These are phyloP conservation scores for Sporothrix dimorphospora DNA, from an alignment of 2,329 filamentous ascomycete genomes.

Conservation along the genomic window DNA sequence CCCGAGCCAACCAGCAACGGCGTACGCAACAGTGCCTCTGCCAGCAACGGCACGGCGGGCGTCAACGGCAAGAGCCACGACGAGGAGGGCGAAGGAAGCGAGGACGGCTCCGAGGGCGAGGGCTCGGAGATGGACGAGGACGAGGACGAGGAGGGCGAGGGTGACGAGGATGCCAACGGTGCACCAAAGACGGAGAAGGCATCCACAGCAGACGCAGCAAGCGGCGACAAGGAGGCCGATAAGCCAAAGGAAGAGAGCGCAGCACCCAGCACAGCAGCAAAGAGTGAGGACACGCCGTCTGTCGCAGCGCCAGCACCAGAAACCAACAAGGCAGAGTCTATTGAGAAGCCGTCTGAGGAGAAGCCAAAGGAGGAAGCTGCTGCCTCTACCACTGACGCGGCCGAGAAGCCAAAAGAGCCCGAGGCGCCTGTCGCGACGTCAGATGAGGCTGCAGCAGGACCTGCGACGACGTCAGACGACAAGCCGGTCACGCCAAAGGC, in stretches of 20 bases:
- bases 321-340: neutral
- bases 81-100: slow-evolving; percentile 30
- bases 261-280: slow-evolving; percentile 21
- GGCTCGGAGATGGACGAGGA: slow-evolving; percentile 33
- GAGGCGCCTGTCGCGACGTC: neutral
- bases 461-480: slow-evolving; percentile 12
- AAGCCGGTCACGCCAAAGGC: neutral
- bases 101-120: slow-evolving; percentile 31
- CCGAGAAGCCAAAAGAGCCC: slow-evolving; percentile 23
- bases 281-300: slow-evolving; percentile 14
- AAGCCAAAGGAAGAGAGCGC: slow-evolving; percentile 21
- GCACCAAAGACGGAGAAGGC: slow-evolving; percentile 25
- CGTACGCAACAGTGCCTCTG: neutral
- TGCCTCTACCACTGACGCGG: neutral
- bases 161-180: slow-evolving; percentile 13
- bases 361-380: slow-evolving; percentile 13
- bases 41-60: slow-evolving; percentile 25
- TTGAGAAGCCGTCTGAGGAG: neutral
- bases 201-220: slow-evolving; percentile 1
- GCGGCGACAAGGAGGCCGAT: slow-evolving; percentile 3
- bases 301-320: slow-evolving; percentile 16
- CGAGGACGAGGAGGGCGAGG: slow-evolving; percentile 31
- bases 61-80: slow-evolving; percentile 27
- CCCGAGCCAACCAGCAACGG: slow-evolving; percentile 32
- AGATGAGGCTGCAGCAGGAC: neutral